A percentile compares a stretch with the other conserved stretches of the same genome.
phyloP scores from a whole-genome alignment of 2,329 filamentous ascomycete genomes.

The Exophiala xenobiotica region DNA sequence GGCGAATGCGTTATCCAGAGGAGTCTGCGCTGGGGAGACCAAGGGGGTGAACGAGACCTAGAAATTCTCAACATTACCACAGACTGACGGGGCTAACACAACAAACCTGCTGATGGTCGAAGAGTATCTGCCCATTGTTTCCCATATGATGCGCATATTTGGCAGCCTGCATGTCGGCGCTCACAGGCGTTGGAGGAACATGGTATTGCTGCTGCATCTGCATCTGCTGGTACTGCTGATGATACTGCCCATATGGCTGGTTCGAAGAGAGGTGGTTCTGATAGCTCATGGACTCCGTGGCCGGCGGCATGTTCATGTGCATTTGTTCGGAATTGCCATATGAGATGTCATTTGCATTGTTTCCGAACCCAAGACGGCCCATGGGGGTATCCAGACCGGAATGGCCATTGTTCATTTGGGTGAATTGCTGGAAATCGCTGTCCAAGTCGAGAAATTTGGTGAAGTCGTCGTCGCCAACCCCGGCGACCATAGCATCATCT shows the following conservation, averaged over 20 bases:
- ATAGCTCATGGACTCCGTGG: conserved; percentile 13
- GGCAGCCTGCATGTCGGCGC: conserved; percentile 47
- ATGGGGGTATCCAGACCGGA: conserved; percentile 40
- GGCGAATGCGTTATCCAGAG: conserved; percentile 48
- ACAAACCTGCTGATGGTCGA: conserved; percentile 44
- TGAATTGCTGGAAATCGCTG: conserved; percentile 46
- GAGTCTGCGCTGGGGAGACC: conserved; percentile 52
- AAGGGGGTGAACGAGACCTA: conserved; percentile 51
- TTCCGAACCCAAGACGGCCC: conserved; percentile 39
- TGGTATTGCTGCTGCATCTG: conserved; percentile 29
- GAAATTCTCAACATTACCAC: conserved; percentile 25
- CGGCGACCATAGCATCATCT: conserved; percentile 41
- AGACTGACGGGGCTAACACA: not conserved
- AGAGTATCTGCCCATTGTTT: conserved; percentile 41
- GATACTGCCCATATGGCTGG: conserved; percentile 30
- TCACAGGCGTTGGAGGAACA: conserved; percentile 49
- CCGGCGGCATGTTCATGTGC: conserved; percentile 31
- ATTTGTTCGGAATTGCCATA: conserved; percentile 22
- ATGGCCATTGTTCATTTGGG: conserved; percentile 39
- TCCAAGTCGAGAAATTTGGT: conserved; percentile 51
- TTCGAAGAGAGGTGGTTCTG: conserved; percentile 30
- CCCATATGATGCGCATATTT: conserved; percentile 44
- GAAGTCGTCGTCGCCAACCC: conserved; percentile 48
- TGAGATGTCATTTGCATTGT: conserved; percentile 22
- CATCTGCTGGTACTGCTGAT: conserved; percentile 34